Evolutionary conservation across 2,329 filamentous ascomycete species (phyloP).

Genomic region (Phialocephala subalpina): DNA sequence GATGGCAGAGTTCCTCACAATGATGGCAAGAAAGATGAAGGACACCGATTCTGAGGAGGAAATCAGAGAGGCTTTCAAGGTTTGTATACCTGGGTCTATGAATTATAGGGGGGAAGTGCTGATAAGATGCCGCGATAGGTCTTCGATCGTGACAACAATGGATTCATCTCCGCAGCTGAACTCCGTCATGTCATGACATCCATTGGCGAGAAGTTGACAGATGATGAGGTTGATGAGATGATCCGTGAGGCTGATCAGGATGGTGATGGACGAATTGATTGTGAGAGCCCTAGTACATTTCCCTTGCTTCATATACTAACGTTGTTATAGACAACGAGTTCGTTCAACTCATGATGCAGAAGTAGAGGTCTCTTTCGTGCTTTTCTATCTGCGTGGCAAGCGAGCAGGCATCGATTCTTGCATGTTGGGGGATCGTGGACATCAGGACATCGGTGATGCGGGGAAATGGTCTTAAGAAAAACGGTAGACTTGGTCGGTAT

Average conservation of each 20-base stretch:
- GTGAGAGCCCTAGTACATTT: constrained; percentile 58
- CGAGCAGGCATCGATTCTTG: constrained; percentile 30
- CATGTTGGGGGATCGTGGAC: constrained; percentile 26
- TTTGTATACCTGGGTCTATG: constrained; percentile 44
- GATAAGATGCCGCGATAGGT: constrained; percentile 54
- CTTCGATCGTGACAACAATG: constrained; percentile 91
- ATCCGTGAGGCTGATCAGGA: constrained; percentile 92
- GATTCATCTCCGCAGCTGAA: constrained; percentile 89
- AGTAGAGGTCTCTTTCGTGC: constrained; percentile 58
- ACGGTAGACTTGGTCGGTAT: constrained; percentile 28
- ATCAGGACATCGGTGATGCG: constrained; percentile 21
- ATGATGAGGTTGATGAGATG: constrained; percentile 93
- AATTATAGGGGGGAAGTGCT: constrained; percentile 1
- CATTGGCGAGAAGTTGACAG: constrained; percentile 89
- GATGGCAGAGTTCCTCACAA: constrained; percentile 82
- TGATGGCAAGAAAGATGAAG: constrained; percentile 97
- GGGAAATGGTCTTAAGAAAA: constrained; percentile 19
- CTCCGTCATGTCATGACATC: constrained; percentile 92
- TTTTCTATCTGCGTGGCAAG: constrained; percentile 24
- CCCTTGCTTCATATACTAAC: constrained; percentile 38
- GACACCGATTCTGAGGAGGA: constrained; percentile 92
- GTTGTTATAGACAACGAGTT: constrained; percentile 80
- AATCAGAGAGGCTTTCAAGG: constrained; percentile 89
- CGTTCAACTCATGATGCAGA: constrained; percentile 96
- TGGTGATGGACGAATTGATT: constrained; percentile 87